Evolutionary conservation across 441 rosid species (phyloP).

Genomic region (Mallotus japonicus): DNA sequence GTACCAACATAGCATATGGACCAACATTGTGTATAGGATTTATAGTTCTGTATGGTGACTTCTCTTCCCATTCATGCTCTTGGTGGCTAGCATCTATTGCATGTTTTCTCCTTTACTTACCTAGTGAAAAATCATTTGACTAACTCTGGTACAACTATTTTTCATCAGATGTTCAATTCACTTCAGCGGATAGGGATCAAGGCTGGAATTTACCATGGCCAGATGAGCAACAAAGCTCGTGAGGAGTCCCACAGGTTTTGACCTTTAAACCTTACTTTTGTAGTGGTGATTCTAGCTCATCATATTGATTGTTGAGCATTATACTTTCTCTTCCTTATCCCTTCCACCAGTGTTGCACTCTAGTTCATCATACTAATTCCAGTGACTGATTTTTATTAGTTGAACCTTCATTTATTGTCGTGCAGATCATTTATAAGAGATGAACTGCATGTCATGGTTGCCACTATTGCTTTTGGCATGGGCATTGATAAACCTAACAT

Average conservation of each 20-base stretch:
- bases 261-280: conserved; percentile 10
- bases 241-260: conserved; percentile 49
- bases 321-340: not conserved
- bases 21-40: not conserved
- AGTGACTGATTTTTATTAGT: conserved; percentile 14
- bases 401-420: not conserved
- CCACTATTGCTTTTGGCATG: conserved; percentile 58
- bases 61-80: not conserved
- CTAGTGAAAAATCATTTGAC: not conserved
- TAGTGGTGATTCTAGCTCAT: conserved; percentile 1
- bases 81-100: not conserved
- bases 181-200: conserved; percentile 38
- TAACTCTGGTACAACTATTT: not conserved
- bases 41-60: not conserved
- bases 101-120: conserved; percentile 3
- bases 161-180: conserved; percentile 36
- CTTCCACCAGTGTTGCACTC: not conserved
- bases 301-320: not conserved
- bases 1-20: not conserved
- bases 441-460: conserved; percentile 52
- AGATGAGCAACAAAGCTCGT: conserved; percentile 46
- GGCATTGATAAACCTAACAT: conserved; percentile 55
- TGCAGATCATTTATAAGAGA: conserved; percentile 46
- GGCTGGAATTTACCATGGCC: conserved; percentile 51
- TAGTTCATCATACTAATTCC: not conserved